These are phyloP conservation scores for Metschnikowia continentalis DNA, from an alignment of 805 yeast species.

Conservation along the genomic window DNA sequence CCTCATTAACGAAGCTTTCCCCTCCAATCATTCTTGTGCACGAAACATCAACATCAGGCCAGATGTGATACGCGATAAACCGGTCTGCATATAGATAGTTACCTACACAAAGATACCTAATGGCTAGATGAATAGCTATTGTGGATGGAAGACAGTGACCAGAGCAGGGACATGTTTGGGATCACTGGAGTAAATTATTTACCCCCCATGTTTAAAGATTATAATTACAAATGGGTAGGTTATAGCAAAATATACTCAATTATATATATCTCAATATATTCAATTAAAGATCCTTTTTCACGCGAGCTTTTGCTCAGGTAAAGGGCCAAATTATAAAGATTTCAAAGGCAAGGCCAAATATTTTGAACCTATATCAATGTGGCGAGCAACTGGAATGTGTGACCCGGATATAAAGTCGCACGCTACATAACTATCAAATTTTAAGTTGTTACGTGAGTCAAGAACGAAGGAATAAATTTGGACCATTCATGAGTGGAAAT, in stretches of 20 bases:
- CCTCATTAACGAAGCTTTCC: slow-evolving; percentile 20
- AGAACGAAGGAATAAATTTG: too few species aligned
- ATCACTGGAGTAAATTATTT: background rate
- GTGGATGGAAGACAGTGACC: background rate
- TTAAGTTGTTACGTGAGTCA: too few species aligned
- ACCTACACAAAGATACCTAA: background rate
- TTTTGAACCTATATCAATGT: too few species aligned
- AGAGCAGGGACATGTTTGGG: background rate
- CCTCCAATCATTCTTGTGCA: slow-evolving; percentile 2
- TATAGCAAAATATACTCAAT: background rate
- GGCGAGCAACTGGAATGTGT: too few species aligned
- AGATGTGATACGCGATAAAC: background rate
- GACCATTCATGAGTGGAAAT: too few species aligned
- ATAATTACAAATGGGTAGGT: background rate
- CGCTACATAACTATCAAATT: too few species aligned
- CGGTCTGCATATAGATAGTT: background rate
- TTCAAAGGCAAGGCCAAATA: too few species aligned
- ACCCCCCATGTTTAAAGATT: background rate
- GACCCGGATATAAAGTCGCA: too few species aligned
- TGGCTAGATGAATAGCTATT: background rate
- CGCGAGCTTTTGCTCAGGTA: too few species aligned
- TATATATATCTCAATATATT: background rate
- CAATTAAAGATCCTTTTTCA: background rate
- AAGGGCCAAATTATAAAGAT: background rate
- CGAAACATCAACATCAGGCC: background rate